phyloP scores from a whole-genome alignment of 2,329 filamentous ascomycete species.

The Cytospora chrysosperma region DNA sequence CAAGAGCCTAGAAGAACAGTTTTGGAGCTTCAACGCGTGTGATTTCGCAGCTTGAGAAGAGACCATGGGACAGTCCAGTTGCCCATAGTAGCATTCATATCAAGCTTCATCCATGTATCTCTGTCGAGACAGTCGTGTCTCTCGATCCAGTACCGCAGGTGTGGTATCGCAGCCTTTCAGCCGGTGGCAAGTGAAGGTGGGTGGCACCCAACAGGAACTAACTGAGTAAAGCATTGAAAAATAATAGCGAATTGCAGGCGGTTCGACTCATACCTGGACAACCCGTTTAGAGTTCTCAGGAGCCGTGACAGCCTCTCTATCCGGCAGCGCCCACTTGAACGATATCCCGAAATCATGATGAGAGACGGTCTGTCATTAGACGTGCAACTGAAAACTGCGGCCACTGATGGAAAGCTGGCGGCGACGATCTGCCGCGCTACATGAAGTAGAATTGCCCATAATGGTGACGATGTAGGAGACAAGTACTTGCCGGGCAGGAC shows the following conservation, averaged over 20 bases:
- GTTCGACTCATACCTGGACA: not conserved
- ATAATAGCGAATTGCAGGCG: conserved; percentile 5
- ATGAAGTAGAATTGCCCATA: not conserved
- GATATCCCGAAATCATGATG: not conserved
- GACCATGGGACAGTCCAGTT: too few species aligned
- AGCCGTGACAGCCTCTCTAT: not conserved
- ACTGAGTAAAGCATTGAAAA: not conserved
- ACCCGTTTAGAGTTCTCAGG: conserved; percentile 3
- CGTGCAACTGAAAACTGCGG: not conserved
- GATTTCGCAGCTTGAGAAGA: too few species aligned
- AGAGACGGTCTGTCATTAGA: not conserved
- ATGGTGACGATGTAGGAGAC: conserved; percentile 1
- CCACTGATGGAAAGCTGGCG: not conserved
- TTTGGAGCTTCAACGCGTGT: not conserved
- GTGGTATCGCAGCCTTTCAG: conserved; percentile 2
- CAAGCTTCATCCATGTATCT: too few species aligned
- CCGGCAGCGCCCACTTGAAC: not conserved
- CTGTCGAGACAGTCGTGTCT: too few species aligned
- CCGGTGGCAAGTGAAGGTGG: conserved; percentile 6
- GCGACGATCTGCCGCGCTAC: not conserved
- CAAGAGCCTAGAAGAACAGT: not conserved
- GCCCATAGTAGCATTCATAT: too few species aligned
- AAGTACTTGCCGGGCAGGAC: conserved; percentile 7
- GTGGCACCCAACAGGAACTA: not conserved
- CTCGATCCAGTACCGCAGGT: too few species aligned